phyloP scores from a whole-genome alignment of 2,329 filamentous ascomycete species.

The Phyllosticta citrichinensis region DNA sequence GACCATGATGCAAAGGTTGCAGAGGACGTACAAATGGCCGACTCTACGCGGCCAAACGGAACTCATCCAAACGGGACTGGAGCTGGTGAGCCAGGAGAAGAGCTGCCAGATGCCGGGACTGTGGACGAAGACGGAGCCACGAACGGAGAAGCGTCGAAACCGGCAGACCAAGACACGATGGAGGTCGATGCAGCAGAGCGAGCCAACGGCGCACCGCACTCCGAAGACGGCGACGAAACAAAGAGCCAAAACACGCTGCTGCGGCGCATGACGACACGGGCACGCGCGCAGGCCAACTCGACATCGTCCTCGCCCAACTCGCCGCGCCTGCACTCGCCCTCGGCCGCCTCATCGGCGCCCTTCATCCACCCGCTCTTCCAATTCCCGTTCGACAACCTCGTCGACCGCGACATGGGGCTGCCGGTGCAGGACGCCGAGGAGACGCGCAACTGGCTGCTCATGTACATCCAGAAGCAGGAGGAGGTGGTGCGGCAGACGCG shows the following conservation, averaged over 20 bases:
- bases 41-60: neutral
- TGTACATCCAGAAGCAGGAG: constrained; percentile 79
- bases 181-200: constrained; percentile 2
- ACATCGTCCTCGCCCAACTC: constrained; percentile 7
- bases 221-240: constrained; percentile 33
- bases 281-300: constrained; percentile 36
- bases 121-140: neutral
- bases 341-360: constrained; percentile 36
- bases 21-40: constrained; percentile 5
- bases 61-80: neutral
- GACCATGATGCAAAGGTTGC: neutral
- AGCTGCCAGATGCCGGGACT: neutral
- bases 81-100: neutral
- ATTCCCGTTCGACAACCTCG: constrained; percentile 50
- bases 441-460: constrained; percentile 59
- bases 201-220: constrained; percentile 4
- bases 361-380: constrained; percentile 67
- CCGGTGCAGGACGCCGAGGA: constrained; percentile 69
- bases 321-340: constrained; percentile 22
- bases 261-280: constrained; percentile 44
- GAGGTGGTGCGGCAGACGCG: constrained; percentile 65
- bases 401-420: constrained; percentile 62
- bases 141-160: neutral
- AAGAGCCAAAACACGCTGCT: constrained; percentile 34
- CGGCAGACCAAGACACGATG: constrained; percentile 3